Conservation (phyloP, 257 asterid species). For the Eucommia ulmoides region DNA sequence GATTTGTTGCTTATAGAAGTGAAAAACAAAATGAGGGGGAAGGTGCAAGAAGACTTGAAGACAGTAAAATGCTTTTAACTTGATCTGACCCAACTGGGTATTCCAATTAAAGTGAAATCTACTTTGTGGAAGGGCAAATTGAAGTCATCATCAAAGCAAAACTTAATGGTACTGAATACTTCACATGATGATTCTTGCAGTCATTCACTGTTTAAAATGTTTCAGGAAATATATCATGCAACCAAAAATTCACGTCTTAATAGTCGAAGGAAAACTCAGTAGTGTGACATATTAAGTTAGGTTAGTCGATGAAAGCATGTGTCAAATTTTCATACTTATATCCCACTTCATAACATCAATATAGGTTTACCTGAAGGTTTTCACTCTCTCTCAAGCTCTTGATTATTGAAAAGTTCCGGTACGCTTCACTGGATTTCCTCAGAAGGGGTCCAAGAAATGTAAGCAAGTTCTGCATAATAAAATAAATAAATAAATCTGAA, state of each 20-base stretch:
- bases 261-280: neutral
- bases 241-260: neutral
- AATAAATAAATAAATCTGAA: too few species aligned
- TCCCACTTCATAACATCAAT: neutral
- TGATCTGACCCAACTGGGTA: too few species aligned
- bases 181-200: too few species aligned
- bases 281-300: neutral
- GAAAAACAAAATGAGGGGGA: too few species aligned
- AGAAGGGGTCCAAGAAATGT: conserved; percentile 93
- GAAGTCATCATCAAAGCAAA: too few species aligned
- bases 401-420: conserved; percentile 70
- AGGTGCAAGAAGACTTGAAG: too few species aligned
- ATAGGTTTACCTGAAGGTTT: conserved; percentile 64
- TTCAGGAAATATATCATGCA: neutral
- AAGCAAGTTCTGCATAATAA: conserved; percentile 65
- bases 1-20: too few species aligned
- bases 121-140: neutral
- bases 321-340: too few species aligned
- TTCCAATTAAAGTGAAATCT: neutral
- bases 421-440: conserved; percentile 85
- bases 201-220: neutral
- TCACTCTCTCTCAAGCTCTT: conserved; percentile 90
- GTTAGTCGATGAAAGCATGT: too few species aligned
- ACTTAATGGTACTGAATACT: too few species aligned
- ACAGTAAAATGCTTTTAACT: too few species aligned